Evolutionary conservation across 2,329 filamentous ascomycete genomes (phyloP).

Genomic region (Huntiella omanensis): DNA sequence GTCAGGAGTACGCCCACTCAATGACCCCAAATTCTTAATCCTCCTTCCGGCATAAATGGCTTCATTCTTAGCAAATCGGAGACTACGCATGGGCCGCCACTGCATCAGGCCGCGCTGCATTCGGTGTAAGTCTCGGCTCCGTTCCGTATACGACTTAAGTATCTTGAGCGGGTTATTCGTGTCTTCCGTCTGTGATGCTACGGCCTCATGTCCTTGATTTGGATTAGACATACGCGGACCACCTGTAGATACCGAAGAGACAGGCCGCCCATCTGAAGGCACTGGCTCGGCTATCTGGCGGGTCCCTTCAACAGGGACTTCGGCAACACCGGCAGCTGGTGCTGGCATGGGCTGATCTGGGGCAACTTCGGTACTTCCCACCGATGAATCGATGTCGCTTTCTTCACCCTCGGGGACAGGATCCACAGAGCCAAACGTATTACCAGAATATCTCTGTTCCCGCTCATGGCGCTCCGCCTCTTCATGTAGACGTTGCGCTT

Average conservation of each 20-base stretch:
- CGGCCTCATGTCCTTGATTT: slow-evolving; percentile 16
- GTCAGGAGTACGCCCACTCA: slow-evolving; percentile 70
- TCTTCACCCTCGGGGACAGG: no score
- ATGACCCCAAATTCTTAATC: slow-evolving; percentile 54
- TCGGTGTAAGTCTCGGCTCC: slow-evolving; percentile 58
- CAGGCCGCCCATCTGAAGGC: no score
- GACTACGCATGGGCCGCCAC: slow-evolving; percentile 77
- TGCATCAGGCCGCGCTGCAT: slow-evolving; percentile 88
- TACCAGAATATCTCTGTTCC: slow-evolving; percentile 3
- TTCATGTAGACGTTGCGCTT: slow-evolving; percentile 61
- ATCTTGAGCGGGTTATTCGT: slow-evolving; percentile 36
- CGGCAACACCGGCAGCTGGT: background rate
- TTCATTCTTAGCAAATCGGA: slow-evolving; percentile 75
- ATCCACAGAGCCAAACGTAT: background rate
- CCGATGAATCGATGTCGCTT: background rate
- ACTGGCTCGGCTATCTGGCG: no score
- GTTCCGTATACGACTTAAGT: slow-evolving; percentile 44
- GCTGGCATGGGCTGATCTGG: background rate
- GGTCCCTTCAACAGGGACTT: background rate
- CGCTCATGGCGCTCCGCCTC: slow-evolving; percentile 28
- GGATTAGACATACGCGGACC: slow-evolving; percentile 17
- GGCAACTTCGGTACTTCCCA: background rate
- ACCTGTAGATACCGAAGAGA: slow-evolving; percentile 26
- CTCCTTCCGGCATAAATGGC: slow-evolving; percentile 59
- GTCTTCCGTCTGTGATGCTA: slow-evolving; percentile 16